Percentiles rank a stretch among this genome's conserved stretches.
These are phyloP conservation scores for Thermothelomyces thermophilus DNA, from an alignment of 2,329 filamentous ascomycete species.

Conservation along the genomic window DNA sequence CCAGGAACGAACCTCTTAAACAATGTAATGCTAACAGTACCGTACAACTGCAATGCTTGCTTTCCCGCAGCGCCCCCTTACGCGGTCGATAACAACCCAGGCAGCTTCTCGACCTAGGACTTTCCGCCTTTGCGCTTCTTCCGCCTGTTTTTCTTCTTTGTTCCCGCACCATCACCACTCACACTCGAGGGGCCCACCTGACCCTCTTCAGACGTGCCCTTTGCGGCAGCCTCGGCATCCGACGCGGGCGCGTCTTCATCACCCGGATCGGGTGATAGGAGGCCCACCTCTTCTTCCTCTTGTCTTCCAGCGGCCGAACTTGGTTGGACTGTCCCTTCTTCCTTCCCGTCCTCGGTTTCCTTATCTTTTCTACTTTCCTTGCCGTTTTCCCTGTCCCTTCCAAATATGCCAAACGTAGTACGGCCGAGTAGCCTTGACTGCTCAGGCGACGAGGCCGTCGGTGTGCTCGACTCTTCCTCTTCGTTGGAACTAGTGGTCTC, in stretches of 20 bases:
- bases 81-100: slow-evolving; percentile 1
- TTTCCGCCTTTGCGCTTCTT: slow-evolving; percentile 26
- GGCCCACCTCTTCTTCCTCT: slow-evolving; percentile 17
- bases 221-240: slow-evolving; percentile 3
- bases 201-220: not conserved
- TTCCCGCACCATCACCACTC: slow-evolving; percentile 8
- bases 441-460: slow-evolving; percentile 9
- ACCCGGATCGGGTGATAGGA: slow-evolving; percentile 11
- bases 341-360: not conserved
- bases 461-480: slow-evolving; percentile 27
- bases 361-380: slow-evolving; percentile 1
- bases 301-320: not conserved
- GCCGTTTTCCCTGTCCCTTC: not conserved
- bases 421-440: slow-evolving; percentile 9
- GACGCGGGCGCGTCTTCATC: slow-evolving; percentile 2
- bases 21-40: not conserved
- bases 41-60: not conserved
- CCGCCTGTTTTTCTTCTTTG: slow-evolving; percentile 24
- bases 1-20: too few relatives aligned
- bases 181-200: not conserved
- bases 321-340: not conserved
- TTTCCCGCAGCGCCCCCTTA: too few relatives aligned
- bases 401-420: slow-evolving; percentile 12
- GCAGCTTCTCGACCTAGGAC: slow-evolving; percentile 21
- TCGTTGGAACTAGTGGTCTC: slow-evolving; percentile 33